Base-by-base conservation (phyloP, 305 asterid genomes). In the Striga hermonthica region DNA sequence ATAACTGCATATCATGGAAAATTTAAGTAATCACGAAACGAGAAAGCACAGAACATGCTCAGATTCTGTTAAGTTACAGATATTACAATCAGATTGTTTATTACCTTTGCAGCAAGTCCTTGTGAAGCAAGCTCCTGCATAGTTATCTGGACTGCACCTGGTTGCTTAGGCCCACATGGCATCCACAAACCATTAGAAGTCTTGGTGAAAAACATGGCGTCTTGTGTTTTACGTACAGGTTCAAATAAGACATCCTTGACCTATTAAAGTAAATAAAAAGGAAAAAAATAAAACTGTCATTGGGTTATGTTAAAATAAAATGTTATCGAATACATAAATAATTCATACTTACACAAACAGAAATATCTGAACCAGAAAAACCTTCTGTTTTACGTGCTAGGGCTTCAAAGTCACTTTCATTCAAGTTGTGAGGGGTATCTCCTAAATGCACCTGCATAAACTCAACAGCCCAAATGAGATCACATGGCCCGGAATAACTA, bases 141-240 rank as follows among this genome's bases (percentile, higher is more conserved):
- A 53, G 86, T 74, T 67, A 80, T 79, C 83, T 87, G 96, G 76
- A 86, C 69, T 4, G 98, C 96, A 67, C 92, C 92, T 0, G 76
- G 76, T 76, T 86, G 94, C 80, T 84, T 93, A 14, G 99, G 95
- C 52, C 95, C 99, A 72, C 99, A 93, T 58, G 99, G 99, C 75
- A 85, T 67, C 95, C 89, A 90, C 40, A 64, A 75, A 38, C 79
- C 96, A 71, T 79, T 63, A 62, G 94, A 66, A 56, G 81, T 60
- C 77, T 90, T 78, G 7, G 68, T 62, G 64, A 93, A 93, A 80
- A 75, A 82, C 95, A 83, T 88, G 10, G 97, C 95, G 66, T 88
- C 99, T 76, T 93, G 98, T 1, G 98, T 93, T 77, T 93, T 93
- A 39, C 98, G 95, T 63, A 93, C 95, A 48, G 99, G 99, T 81